Base-by-base conservation (phyloP, 306 rosid species). In the Vachellia pachyceras region DNA sequence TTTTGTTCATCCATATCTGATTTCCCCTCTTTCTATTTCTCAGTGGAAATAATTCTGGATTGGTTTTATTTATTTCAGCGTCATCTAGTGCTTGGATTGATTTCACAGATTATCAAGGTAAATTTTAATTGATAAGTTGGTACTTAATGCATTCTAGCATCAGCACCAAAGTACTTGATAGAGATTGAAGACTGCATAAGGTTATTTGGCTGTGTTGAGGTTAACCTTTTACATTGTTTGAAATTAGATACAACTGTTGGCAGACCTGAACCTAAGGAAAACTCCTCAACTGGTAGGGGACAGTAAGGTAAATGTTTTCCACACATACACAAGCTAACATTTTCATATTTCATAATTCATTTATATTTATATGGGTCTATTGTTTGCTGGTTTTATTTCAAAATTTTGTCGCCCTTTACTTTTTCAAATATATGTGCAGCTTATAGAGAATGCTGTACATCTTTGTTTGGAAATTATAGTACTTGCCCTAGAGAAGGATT, bases 31-130 rank as follows among this genome's bases (percentile, higher is more conserved):
- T 22, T 69, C 11, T 12, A 70, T 45, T 44, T 3, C 57, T 45
- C 57, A 13, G 40, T 23, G 3, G 57, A 44, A 22, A 42, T 70
- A 70, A 70, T 70, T 25, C 14, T 69, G n/a, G 22, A 22, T 69
- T 41, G 41, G 13, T 39, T 67, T 42, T 68, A 60, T 87, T 68
- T 54, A 70, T 88, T 89, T 82, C 99, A 95, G 99, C 97, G 99
- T 73, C 99, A 95, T 87, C 93, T 95, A 52, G 96, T 95, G 50
- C 94, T 95, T 54, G 99, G 99, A 69, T 64, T 95, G 89, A 95
- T 95, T 81, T 95, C 99, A 70, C 99, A 95, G 82, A 93, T 95
- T 44, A 95, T 95, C 72, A 95, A 95, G 99, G 99, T 93, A 88
- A 78, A 23, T 6, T 69, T 20, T 6, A 12, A 44, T 47, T 63